Evolutionary conservation across 768 basidiomycete species (phyloP).

Genomic region (Tricholoma sp.): DNA sequence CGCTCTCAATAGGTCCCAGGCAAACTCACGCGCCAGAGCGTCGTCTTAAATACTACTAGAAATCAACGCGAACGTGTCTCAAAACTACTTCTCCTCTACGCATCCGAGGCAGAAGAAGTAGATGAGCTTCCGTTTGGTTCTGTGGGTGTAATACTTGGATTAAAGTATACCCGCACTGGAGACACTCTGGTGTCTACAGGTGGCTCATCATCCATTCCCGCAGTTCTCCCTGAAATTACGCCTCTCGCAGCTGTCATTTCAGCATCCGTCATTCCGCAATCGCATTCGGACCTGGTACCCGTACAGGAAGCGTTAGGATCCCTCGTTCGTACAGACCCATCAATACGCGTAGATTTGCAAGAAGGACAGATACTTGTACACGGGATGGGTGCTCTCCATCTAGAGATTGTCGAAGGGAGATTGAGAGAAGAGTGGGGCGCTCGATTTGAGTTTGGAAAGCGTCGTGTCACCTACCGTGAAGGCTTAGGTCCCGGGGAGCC

Average conservation of each 20-base stretch:
- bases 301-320: slow-evolving; percentile 72
- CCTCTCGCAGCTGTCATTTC: slow-evolving; percentile 86
- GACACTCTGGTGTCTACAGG: slow-evolving; percentile 68
- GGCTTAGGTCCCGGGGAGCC: slow-evolving; percentile 32
- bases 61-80: slow-evolving; percentile 68
- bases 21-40: slow-evolving; percentile 57
- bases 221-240: slow-evolving; percentile 55
- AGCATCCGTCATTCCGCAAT: slow-evolving; percentile 73
- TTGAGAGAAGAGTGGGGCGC: slow-evolving; percentile 76
- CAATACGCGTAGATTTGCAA: slow-evolving; percentile 70
- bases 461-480: slow-evolving; percentile 81
- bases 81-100: slow-evolving; percentile 75
- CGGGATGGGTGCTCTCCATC: slow-evolving; percentile 79
- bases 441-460: slow-evolving; percentile 69
- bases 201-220: slow-evolving; percentile 31
- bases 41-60: slow-evolving; percentile 58
- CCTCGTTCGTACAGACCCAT: slow-evolving; percentile 84
- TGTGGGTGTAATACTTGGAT: slow-evolving; percentile 79
- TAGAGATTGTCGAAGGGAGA: slow-evolving; percentile 86
- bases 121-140: slow-evolving; percentile 76
- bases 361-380: slow-evolving; percentile 84
- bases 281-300: slow-evolving; percentile 71
- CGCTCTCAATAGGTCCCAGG: slow-evolving; percentile 35
- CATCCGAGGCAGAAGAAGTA: slow-evolving; percentile 70
- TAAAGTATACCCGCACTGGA: slow-evolving; percentile 81